phyloP scores from a whole-genome alignment of 352 stramenopile genomes.

The Phytophthora melonis region DNA sequence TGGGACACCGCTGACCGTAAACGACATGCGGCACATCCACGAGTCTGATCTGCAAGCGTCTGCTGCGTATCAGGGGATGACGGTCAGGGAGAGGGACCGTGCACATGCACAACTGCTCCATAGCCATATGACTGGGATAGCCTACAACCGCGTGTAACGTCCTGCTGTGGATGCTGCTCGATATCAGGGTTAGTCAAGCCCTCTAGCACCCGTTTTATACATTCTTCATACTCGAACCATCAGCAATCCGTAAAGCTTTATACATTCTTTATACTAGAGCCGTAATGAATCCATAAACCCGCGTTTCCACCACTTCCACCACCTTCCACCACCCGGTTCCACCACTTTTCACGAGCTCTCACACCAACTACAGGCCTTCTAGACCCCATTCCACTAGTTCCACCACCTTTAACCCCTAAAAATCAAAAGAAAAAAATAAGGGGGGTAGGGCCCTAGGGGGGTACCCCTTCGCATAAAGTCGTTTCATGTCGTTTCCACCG shows the following conservation, averaged over 20 bases:
- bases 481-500: neutral
- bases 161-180: neutral
- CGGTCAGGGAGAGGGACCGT: neutral
- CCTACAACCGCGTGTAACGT: neutral
- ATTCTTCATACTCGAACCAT: neutral
- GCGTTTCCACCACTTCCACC: neutral
- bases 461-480: neutral
- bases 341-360: no score
- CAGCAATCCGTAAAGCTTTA: neutral
- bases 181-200: neutral
- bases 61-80: neutral
- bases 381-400: no score
- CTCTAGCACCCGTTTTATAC: neutral
- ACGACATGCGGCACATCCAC: neutral
- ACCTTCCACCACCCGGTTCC: neutral
- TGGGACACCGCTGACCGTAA: no score
- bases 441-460: neutral
- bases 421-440: neutral
- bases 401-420: neutral
- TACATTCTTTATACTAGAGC: neutral
- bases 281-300: no score
- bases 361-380: no score
- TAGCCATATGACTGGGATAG: neutral
- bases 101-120: neutral
- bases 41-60: neutral